Conservation (phyloP, 495 filamentous ascomycete genomes). For the Aspergillus olivimuriae region DNA sequence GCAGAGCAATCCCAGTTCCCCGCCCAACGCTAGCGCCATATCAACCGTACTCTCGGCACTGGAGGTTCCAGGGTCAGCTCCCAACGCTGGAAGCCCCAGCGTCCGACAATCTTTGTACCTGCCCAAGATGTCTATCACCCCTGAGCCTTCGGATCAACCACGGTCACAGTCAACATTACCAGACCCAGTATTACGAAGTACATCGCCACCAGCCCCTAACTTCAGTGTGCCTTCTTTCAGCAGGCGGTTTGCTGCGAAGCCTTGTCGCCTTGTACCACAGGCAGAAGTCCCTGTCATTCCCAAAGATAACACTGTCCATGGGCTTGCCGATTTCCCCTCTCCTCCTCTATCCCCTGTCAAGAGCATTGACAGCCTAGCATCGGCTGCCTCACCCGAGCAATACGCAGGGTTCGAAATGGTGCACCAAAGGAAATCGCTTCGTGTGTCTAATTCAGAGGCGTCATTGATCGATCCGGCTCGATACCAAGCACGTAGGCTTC, state of each 20-base stretch:
- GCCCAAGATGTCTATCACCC: conserved; percentile 4
- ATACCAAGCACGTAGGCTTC: conserved; percentile 4
- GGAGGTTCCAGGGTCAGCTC: conserved; percentile 16
- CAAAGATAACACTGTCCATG: conserved; percentile 15
- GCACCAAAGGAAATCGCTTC: conserved; percentile 16
- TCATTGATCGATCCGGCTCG: conserved; percentile 16
- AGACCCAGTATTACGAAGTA: conserved; percentile 24
- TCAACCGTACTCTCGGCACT: conserved; percentile 8
- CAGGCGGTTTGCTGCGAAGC: conserved; percentile 31
- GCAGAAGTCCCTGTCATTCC: conserved; percentile 13
- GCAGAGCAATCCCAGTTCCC: neutral
- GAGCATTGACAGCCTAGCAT: conserved; percentile 19
- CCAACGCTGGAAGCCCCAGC: conserved; percentile 18
- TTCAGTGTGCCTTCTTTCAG: conserved; percentile 48
- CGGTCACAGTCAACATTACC: conserved; percentile 24
- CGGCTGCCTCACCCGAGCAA: conserved; percentile 19
- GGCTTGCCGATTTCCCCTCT: conserved; percentile 24
- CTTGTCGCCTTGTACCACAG: conserved; percentile 8
- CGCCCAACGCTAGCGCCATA: conserved; percentile 7
- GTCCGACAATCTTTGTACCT: conserved; percentile 24
- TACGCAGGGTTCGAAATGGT: neutral
- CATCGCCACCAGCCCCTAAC: conserved; percentile 41
- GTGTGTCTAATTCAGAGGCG: conserved; percentile 32
- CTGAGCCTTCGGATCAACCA: conserved; percentile 14
- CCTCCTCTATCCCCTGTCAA: conserved; percentile 36